phyloP scores from a whole-genome alignment of 805 yeast genomes.

The Candida coleopterorum region DNA sequence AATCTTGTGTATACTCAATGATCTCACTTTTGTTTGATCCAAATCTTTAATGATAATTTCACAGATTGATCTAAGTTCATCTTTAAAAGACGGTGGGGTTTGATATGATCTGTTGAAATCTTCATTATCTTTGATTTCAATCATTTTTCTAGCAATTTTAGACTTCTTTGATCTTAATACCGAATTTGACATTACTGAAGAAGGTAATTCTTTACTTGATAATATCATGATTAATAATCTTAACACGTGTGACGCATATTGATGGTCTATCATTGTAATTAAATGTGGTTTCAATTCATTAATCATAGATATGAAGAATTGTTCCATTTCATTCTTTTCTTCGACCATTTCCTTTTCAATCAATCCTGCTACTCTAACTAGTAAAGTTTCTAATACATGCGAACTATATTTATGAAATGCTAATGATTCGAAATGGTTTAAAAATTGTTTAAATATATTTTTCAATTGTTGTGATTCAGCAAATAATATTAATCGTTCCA shows the following conservation, averaged over 20 bases:
- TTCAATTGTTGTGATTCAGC: constrained; percentile 65
- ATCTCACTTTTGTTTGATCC: constrained; percentile 49
- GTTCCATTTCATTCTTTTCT: constrained; percentile 54
- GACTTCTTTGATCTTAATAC: constrained; percentile 78
- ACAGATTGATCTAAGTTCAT: constrained; percentile 50
- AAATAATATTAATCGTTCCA: constrained; percentile 76
- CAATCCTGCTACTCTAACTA: constrained; percentile 69
- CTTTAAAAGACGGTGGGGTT: constrained; percentile 65
- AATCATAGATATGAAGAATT: constrained; percentile 57
- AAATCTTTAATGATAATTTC: constrained; percentile 30
- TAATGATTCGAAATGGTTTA: constrained; percentile 70
- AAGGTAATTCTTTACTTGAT: constrained; percentile 75
- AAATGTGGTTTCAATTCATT: constrained; percentile 62
- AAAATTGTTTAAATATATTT: constrained; percentile 59
- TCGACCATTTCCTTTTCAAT: constrained; percentile 65
- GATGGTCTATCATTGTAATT: constrained; percentile 59
- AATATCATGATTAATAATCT: constrained; percentile 66
- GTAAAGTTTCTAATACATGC: constrained; percentile 84
- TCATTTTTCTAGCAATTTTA: constrained; percentile 89
- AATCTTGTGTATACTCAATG: constrained; percentile 68
- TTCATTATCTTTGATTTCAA: constrained; percentile 74
- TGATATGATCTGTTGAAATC: constrained; percentile 65
- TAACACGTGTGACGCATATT: constrained; percentile 85
- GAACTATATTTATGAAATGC: constrained; percentile 89
- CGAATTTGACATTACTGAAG: constrained; percentile 63